phyloP scores from a whole-genome alignment of 257 asterid species.

The Solanum sitiens region DNA sequence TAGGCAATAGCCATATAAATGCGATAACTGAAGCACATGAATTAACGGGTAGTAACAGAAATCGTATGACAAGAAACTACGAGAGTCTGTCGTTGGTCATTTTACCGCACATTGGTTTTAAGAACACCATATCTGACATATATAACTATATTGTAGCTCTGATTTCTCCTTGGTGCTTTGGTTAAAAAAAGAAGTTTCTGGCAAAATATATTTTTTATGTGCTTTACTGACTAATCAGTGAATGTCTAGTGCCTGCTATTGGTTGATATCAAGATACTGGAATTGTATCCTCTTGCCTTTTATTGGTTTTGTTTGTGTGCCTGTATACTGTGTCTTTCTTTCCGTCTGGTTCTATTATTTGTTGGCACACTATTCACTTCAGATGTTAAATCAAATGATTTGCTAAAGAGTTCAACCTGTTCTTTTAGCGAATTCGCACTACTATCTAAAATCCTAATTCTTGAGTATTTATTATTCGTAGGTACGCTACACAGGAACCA shows the following conservation, averaged over 20 bases:
- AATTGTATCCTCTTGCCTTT: not conserved
- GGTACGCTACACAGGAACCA: conserved; percentile 31
- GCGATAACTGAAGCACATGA: not conserved
- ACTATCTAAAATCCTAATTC: not conserved
- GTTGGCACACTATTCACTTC: not conserved
- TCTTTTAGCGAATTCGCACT: not conserved
- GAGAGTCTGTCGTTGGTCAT: not conserved
- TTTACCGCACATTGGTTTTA: not conserved
- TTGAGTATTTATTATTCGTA: conserved; percentile 21
- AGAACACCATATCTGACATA: not conserved
- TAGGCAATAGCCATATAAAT: not conserved
- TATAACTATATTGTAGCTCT: not conserved
- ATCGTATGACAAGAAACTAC: not conserved
- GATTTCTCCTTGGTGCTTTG: not conserved
- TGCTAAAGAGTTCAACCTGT: not conserved
- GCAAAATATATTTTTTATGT: not conserved
- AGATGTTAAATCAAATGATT: not conserved
- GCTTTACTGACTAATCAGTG: not conserved
- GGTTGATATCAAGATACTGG: not conserved
- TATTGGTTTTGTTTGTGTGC: not conserved
- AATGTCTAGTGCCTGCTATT: not conserved
- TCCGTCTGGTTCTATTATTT: not conserved
- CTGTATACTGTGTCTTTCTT: not conserved
- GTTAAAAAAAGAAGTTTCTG: not conserved
- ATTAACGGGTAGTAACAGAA: not conserved